Evolutionary conservation across 768 basidiomycete species (phyloP), one percentile per base, ranked within the genome.

Genomic region (Chalciporus piperatus): DNA sequence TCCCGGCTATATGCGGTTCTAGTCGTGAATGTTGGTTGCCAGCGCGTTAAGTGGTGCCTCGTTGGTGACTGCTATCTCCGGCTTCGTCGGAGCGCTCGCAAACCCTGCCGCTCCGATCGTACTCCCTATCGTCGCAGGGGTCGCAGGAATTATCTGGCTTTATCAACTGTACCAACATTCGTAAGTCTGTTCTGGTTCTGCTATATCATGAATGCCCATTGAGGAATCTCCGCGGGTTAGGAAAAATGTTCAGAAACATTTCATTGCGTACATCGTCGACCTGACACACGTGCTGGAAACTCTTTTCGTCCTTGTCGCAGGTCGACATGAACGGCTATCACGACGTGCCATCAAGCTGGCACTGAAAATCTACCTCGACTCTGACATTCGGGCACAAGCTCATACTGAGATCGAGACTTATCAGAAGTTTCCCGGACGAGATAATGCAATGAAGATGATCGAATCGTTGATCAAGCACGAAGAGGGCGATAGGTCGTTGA

Each of bases 1-100:
- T 12, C 11, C 11, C 3, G 10, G 7, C 13, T 10, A 13, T 10
- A 13, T 32, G 11, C 2, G 11, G 30, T 12, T 32, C 30, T 10
- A 32, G 30, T n/a, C 5, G 5, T 37, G 6, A 37, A 16, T n/a
- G 35, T 5, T n/a, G n/a, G 80, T 82, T 57, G 74, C n/a, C n/a
- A 37, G 35, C 16, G 35, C 35, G 14, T 3, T 37, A 4, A 7
- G 16, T n/a, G 35, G 35, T 9, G 35, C 35, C 4, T 37, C 35
- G 4, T 37, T 37, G 35, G 35, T 37, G 6, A 9, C n/a, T n/a
- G 6, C 35, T n/a, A n/a, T 37, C 16, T 37, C 35, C n/a, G n/a
- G 2, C 35, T 37, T 37, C 10, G 16, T 37, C 14, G 35, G 35
- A n/a, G 35, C 35, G n/a, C 35, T 37, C n/a, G 14, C 35, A 14